phyloP scores from a whole-genome alignment of 2,329 filamentous ascomycete species.

The Exutisphaerella laricina region DNA sequence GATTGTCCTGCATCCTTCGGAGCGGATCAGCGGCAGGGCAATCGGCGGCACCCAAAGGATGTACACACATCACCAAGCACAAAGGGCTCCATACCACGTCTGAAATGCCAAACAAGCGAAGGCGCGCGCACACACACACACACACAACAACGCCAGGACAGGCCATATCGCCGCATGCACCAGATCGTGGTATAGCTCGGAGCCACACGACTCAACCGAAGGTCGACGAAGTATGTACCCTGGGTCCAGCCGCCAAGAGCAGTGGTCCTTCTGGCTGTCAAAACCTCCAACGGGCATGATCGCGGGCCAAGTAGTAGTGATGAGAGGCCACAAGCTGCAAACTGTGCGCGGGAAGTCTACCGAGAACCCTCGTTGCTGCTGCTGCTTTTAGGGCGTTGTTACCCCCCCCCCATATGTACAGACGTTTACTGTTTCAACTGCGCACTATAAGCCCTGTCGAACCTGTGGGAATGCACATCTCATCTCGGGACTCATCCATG shows the following conservation, averaged over 20 bases:
- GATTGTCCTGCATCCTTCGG: background rate
- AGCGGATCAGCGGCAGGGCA: background rate
- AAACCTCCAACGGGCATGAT: too few relatives aligned
- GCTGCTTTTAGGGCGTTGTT: background rate
- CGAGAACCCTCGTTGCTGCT: too few relatives aligned
- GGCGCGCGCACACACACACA: background rate
- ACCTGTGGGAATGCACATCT: constrained; percentile 5
- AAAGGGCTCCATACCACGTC: too few relatives aligned
- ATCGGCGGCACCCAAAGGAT: background rate
- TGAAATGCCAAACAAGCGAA: too few relatives aligned
- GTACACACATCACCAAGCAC: too few relatives aligned
- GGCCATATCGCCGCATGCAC: background rate
- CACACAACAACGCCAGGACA: background rate
- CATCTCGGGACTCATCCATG: too few relatives aligned
- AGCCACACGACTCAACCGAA: constrained; percentile 4
- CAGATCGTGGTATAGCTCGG: constrained; percentile 2
- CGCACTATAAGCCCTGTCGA: background rate
- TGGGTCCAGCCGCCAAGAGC: too few relatives aligned
- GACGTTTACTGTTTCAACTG: constrained; percentile 4
- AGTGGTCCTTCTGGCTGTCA: too few relatives aligned
- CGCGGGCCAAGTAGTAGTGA: too few relatives aligned
- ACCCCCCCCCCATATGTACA: too few relatives aligned
- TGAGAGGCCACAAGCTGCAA: too few relatives aligned
- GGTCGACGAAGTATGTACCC: background rate
- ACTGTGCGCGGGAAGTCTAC: too few relatives aligned